Conservation (phyloP, 345 rosid species). For the Hypericum androsaemum region DNA sequence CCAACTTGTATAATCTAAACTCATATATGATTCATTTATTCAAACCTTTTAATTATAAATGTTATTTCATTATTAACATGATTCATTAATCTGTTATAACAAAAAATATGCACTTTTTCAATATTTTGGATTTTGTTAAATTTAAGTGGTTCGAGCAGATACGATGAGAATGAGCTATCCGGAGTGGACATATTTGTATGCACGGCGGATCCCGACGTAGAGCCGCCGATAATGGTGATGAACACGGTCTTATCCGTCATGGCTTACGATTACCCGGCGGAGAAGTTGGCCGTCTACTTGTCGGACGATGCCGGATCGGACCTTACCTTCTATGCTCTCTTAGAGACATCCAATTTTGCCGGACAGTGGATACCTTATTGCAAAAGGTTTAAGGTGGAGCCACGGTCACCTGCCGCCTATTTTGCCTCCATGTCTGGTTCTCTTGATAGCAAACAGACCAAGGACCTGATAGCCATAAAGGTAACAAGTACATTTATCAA, state of each 20-base stretch:
- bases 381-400: slow-evolving; percentile 90
- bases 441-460: slow-evolving; percentile 5
- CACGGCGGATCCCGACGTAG: slow-evolving; percentile 38
- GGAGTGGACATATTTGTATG: slow-evolving; percentile 35
- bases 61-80: no score
- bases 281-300: slow-evolving; percentile 34
- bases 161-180: slow-evolving; percentile 27
- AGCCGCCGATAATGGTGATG: no score
- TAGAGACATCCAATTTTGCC: slow-evolving; percentile 64
- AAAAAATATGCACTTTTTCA: no score
- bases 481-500: no score
- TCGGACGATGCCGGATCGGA: slow-evolving; percentile 46
- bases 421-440: slow-evolving; percentile 20
- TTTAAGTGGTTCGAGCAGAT: slow-evolving; percentile 14
- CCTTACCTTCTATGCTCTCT: slow-evolving; percentile 36
- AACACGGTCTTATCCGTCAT: no score
- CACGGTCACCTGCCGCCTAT: slow-evolving; percentile 74
- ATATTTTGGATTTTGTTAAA: no score
- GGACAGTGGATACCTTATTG: slow-evolving; percentile 84
- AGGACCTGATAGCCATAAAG: slow-evolving; percentile 14
- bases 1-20: no score
- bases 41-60: no score
- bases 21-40: no score
- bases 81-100: no score
- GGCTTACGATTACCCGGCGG: no score